Conservation (phyloP, 768 basidiomycete genomes). For the Boletellus ananiceps region DNA sequence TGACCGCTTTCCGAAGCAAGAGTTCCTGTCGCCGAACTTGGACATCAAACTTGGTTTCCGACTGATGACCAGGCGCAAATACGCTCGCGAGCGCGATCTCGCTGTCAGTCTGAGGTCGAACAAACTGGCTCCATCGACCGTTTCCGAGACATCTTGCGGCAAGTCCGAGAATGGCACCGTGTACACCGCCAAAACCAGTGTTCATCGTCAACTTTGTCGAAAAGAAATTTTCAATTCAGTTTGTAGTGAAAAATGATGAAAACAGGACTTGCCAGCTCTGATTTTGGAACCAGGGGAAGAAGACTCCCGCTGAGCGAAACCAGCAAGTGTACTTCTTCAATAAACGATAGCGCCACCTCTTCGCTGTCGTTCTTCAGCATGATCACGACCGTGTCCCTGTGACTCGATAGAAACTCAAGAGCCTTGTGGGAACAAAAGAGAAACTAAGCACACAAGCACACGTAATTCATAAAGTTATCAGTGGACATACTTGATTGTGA, state of each 20-base stretch:
- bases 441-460: neutral
- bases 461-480: neutral
- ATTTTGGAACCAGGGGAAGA: constrained; percentile 65
- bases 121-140: constrained; percentile 51
- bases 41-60: constrained; percentile 56
- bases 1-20: constrained; percentile 54
- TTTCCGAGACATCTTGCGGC: constrained; percentile 66
- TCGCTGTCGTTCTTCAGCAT: constrained; percentile 73
- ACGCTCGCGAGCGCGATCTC: constrained; percentile 55
- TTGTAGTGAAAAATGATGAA: neutral
- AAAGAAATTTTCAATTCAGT: neutral
- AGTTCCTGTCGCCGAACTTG: constrained; percentile 52
- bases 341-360: constrained; percentile 53
- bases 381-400: constrained; percentile 79
- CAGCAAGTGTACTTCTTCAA: constrained; percentile 80
- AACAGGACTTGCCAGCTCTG: constrained; percentile 62
- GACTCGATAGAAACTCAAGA: constrained; percentile 74
- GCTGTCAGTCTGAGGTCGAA: constrained; percentile 61
- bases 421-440: constrained; percentile 41
- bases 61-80: constrained; percentile 51
- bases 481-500: constrained; percentile 56
- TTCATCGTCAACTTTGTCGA: constrained; percentile 47
- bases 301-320: constrained; percentile 67
- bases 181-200: constrained; percentile 82
- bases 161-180: constrained; percentile 70